Conservation (phyloP, 352 stramenopile species). For the Globisporangium nunn region DNA sequence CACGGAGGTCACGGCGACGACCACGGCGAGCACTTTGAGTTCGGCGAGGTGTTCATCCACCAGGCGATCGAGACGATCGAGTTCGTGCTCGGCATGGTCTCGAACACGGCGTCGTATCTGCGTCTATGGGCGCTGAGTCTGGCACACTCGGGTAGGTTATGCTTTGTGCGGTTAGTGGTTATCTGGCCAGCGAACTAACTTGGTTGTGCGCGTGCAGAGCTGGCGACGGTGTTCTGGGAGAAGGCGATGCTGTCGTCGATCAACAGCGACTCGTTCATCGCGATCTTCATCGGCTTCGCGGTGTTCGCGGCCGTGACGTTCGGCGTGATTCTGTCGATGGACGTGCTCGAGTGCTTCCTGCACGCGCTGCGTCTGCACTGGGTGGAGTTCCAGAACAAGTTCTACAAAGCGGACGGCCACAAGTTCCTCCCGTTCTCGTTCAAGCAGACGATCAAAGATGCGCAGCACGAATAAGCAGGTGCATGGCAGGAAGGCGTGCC, state of each 20-base stretch:
- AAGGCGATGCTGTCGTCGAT: slow-evolving; percentile 98
- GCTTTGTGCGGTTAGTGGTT: background rate
- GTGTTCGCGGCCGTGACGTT: slow-evolving; percentile 94
- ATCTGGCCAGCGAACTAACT: background rate
- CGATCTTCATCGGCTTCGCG: slow-evolving; percentile 93
- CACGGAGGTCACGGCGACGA: slow-evolving; percentile 27
- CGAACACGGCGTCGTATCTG: slow-evolving; percentile 99
- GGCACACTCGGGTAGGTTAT: slow-evolving; percentile 88
- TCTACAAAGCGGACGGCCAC: slow-evolving; percentile 97
- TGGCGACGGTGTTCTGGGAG: slow-evolving; percentile 95
- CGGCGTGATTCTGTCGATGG: slow-evolving; percentile 98
- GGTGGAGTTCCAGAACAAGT: slow-evolving; percentile 99
- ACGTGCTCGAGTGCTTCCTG: slow-evolving; percentile 99
- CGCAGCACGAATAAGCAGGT: slow-evolving; percentile 28
- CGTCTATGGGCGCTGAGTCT: slow-evolving; percentile 98
- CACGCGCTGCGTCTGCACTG: slow-evolving; percentile 99
- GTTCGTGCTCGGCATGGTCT: slow-evolving; percentile 99
- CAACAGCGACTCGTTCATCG: slow-evolving; percentile 95
- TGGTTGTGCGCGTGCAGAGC: slow-evolving; percentile 27
- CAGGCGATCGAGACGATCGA: slow-evolving; percentile 99
- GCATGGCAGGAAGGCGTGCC: no score
- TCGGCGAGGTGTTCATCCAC: slow-evolving; percentile 98
- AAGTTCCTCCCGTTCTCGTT: slow-evolving; percentile 97
- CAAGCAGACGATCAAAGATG: slow-evolving; percentile 75
- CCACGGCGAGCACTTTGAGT: slow-evolving; percentile 86